phyloP scores from a whole-genome alignment of 2,329 filamentous ascomycete genomes.

The Xylariales sp. region DNA sequence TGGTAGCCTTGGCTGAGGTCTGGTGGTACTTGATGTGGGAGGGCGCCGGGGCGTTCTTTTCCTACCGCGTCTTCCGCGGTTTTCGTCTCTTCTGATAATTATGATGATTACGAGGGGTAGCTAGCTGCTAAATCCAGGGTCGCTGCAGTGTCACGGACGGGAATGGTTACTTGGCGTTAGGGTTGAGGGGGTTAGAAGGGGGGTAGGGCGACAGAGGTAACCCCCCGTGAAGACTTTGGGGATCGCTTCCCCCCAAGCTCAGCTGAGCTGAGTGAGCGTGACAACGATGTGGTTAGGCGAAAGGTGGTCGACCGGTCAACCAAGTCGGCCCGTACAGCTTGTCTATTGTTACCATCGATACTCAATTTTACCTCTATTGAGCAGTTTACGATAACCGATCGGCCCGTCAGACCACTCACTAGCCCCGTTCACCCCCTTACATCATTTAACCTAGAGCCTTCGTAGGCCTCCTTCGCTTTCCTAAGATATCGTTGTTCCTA shows the following conservation, averaged over 20 bases:
- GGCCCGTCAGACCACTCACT: not conserved
- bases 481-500: not conserved
- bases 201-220: not conserved
- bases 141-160: constrained; percentile 9
- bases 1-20: constrained; percentile 40
- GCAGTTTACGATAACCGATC: constrained; percentile 1
- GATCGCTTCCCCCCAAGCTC: not conserved
- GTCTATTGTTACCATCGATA: constrained; percentile 23
- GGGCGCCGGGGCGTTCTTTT: constrained; percentile 22
- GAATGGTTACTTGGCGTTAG: not conserved
- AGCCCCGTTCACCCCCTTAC: not conserved
- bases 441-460: too few relatives aligned
- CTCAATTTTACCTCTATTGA: constrained; percentile 15
- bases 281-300: not conserved
- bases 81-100: constrained; percentile 4
- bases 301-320: not conserved
- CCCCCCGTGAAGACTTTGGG: not conserved
- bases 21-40: constrained; percentile 30
- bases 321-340: constrained; percentile 9
- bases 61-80: constrained; percentile 3
- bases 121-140: constrained; percentile 11
- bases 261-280: constrained; percentile 2
- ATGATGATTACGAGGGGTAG: not conserved
- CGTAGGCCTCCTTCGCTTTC: not conserved
- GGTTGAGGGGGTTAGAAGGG: not conserved